Evolutionary conservation across 306 rosid genomes (phyloP).

Genomic region (Benincasa hispida): DNA sequence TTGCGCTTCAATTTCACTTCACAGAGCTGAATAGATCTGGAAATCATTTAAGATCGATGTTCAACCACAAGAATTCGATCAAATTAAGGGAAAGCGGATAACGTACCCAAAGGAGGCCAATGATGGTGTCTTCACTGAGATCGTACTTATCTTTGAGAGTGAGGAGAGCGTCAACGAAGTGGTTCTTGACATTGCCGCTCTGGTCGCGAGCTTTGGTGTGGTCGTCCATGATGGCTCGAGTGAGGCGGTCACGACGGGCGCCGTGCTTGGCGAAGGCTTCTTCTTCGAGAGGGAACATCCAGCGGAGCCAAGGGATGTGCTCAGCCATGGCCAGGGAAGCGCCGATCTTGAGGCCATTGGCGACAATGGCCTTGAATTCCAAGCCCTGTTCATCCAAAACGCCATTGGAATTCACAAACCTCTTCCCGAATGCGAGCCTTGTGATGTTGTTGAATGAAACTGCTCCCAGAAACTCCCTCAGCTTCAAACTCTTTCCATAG

Average conservation of each 20-base stretch:
- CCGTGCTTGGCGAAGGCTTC: constrained; percentile 72
- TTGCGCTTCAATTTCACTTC: neutral
- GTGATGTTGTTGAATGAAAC: constrained; percentile 96
- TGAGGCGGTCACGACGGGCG: constrained; percentile 59
- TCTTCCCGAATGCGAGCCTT: constrained; percentile 72
- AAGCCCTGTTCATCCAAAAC: constrained; percentile 54
- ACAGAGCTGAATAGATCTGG: neutral
- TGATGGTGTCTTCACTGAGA: constrained; percentile 81
- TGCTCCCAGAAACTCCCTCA: constrained; percentile 53
- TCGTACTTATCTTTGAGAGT: constrained; percentile 69
- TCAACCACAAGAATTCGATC: neutral
- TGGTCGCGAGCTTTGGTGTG: constrained; percentile 51
- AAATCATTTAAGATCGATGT: neutral
- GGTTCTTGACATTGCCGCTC: constrained; percentile 62
- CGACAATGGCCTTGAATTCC: constrained; percentile 54
- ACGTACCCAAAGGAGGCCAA: constrained; percentile 81
- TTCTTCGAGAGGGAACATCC: constrained; percentile 85
- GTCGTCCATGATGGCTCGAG: constrained; percentile 78
- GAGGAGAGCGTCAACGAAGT: constrained; percentile 78
- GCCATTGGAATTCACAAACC: constrained; percentile 65
- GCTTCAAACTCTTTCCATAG: constrained; percentile 32
- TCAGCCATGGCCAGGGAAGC: constrained; percentile 76
- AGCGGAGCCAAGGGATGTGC: constrained; percentile 77
- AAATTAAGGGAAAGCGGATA: neutral
- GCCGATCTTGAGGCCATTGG: constrained; percentile 67